phyloP scores from a whole-genome alignment of 140 eudicot species.

The Anethum foeniculum region DNA sequence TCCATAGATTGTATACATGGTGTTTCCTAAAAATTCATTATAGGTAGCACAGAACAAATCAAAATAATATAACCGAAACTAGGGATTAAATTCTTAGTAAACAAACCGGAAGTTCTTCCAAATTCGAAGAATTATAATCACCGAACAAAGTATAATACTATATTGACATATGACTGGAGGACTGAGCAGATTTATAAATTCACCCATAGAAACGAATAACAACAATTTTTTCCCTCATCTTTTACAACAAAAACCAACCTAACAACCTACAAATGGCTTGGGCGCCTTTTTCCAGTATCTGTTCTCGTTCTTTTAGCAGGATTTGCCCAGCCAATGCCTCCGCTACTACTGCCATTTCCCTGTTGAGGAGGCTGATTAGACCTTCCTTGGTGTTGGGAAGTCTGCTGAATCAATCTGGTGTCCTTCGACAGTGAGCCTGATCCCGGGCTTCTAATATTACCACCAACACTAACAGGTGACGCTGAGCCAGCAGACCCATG shows the following conservation, averaged over 20 bases:
- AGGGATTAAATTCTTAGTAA: not conserved
- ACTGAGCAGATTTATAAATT: not conserved
- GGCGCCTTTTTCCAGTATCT: slow-evolving; percentile 73
- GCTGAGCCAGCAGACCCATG: slow-evolving; percentile 45
- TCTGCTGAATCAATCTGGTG: slow-evolving; percentile 30
- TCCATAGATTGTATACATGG: too few relatives aligned
- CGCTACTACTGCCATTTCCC: slow-evolving; percentile 41
- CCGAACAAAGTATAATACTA: not conserved
- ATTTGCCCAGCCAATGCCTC: slow-evolving; percentile 74
- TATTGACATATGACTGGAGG: not conserved
- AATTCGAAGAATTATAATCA: not conserved
- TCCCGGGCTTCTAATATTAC: slow-evolving; percentile 46
- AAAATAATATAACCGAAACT: not conserved
- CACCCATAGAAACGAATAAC: not conserved
- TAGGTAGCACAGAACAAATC: too few relatives aligned
- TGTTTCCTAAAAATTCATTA: too few relatives aligned
- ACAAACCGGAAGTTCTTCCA: not conserved
- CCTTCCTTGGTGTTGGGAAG: slow-evolving; percentile 29
- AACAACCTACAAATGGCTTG: slow-evolving; percentile 47
- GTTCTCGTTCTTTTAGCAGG: slow-evolving; percentile 85
- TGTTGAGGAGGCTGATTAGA: slow-evolving; percentile 38
- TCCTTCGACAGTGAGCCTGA: slow-evolving; percentile 23
- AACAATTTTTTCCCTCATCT: not conserved
- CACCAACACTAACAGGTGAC: slow-evolving; percentile 49
- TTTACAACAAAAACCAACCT: not conserved